Conservation (phyloP, 164 flowering plant genomes). For the Protea cynaroides region DNA sequence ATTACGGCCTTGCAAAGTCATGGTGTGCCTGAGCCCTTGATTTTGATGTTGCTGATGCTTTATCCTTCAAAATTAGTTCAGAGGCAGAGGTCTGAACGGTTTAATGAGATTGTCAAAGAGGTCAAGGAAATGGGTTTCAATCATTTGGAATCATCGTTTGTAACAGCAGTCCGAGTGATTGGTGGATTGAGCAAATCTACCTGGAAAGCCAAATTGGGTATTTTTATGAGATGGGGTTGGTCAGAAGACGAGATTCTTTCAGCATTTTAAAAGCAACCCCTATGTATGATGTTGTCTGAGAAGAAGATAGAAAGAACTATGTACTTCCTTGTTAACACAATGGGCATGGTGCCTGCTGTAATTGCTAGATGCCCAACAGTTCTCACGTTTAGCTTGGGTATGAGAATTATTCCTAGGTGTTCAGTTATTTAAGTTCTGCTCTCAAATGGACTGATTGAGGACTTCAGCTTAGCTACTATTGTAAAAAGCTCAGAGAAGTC, state of each 20-base stretch:
- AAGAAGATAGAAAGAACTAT: neutral
- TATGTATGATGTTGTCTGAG: neutral
- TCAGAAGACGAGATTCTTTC: slow-evolving; percentile 1
- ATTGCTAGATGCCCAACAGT: neutral
- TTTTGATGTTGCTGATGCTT: neutral
- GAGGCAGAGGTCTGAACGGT: neutral
- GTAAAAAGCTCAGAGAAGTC: neutral
- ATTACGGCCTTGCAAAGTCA: neutral
- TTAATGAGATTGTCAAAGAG: slow-evolving; percentile 3
- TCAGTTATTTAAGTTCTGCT: neutral
- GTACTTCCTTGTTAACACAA: slow-evolving; percentile 5
- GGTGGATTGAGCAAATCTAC: neutral
- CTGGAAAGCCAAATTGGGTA: neutral
- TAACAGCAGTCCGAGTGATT: neutral
- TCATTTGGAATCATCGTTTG: neutral
- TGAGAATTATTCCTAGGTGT: neutral
- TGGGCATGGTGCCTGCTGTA: neutral
- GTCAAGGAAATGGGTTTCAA: slow-evolving; percentile 4
- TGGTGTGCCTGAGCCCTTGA: slow-evolving; percentile 5
- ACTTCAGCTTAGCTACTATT: neutral
- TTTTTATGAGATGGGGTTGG: slow-evolving; percentile 2
- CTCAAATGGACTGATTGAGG: neutral
- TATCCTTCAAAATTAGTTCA: neutral
- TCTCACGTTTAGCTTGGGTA: neutral
- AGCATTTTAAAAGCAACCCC: neutral